phyloP scores from a whole-genome alignment of 306 rosid genomes.

The Acacia confusa region DNA sequence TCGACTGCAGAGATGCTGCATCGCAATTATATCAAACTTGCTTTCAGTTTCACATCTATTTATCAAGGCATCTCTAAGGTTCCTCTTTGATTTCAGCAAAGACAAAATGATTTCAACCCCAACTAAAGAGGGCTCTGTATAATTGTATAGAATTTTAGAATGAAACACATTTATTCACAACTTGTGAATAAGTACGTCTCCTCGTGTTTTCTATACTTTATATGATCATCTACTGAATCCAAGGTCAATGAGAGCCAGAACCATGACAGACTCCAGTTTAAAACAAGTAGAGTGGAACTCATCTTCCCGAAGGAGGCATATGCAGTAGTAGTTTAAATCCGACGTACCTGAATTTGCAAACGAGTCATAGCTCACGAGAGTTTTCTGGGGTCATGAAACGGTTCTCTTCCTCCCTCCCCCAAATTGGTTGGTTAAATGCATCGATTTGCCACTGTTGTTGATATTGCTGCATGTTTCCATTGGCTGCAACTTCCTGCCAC shows the following conservation, averaged over 20 bases:
- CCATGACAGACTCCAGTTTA: background rate
- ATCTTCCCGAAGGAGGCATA: background rate
- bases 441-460: slow-evolving; percentile 77
- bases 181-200: background rate
- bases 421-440: slow-evolving; percentile 56
- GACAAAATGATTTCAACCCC: slow-evolving; percentile 6
- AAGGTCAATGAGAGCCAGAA: slow-evolving; percentile 5
- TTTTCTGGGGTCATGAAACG: slow-evolving; percentile 70
- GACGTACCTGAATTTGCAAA: slow-evolving; percentile 79
- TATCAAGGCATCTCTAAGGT: background rate
- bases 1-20: slow-evolving; percentile 73
- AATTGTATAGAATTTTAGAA: background rate
- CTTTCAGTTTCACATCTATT: background rate
- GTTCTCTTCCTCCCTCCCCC: slow-evolving; percentile 76
- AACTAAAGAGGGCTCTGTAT: background rate
- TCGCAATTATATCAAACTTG: slow-evolving; percentile 32
- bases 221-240: background rate
- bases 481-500: slow-evolving; percentile 67
- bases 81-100: slow-evolving; percentile 13
- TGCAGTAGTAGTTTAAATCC: background rate
- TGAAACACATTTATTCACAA: background rate
- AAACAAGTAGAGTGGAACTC: background rate
- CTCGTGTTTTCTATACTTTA: background rate
- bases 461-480: slow-evolving; percentile 66
- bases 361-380: slow-evolving; percentile 73